These are phyloP conservation scores for Vigna nakashimae DNA, from an alignment of 306 rosid species.

Conservation along the genomic window DNA sequence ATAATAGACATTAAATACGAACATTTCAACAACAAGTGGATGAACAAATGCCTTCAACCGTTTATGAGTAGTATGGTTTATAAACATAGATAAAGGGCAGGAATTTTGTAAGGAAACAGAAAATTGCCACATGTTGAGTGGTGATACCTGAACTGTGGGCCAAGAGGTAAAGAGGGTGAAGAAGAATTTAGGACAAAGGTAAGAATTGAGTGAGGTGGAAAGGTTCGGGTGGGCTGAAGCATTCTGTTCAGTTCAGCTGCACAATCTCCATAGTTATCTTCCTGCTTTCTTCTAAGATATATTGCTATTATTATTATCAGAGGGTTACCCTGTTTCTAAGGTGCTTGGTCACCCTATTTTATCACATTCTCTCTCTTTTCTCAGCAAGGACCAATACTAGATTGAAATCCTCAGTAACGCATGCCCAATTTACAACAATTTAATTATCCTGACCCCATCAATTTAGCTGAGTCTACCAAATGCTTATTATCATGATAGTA, in stretches of 20 bases:
- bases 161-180: background rate
- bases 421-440: constrained; percentile 29
- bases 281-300: constrained; percentile 7
- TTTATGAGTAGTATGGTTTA: background rate
- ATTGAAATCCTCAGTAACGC: background rate
- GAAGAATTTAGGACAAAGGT: background rate
- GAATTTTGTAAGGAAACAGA: constrained; percentile 5
- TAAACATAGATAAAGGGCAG: background rate
- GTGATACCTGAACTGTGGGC: background rate
- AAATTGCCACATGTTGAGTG: constrained; percentile 6
- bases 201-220: constrained; percentile 19
- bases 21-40: background rate
- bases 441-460: constrained; percentile 17
- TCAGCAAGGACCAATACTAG: constrained; percentile 27
- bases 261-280: constrained; percentile 15
- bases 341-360: background rate
- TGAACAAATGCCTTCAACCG: background rate
- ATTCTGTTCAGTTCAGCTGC: background rate
- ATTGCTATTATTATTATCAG: background rate
- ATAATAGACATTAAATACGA: background rate
- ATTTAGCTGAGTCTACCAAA: constrained; percentile 26
- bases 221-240: background rate
- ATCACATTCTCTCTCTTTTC: constrained; percentile 37
- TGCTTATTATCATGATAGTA: constrained; percentile 5
- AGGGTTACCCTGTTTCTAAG: background rate